Percentiles rank a stretch among this genome's conserved stretches.
phyloP scores from a whole-genome alignment of 2,329 filamentous ascomycete species.

The Dactylellina parvicollis region DNA sequence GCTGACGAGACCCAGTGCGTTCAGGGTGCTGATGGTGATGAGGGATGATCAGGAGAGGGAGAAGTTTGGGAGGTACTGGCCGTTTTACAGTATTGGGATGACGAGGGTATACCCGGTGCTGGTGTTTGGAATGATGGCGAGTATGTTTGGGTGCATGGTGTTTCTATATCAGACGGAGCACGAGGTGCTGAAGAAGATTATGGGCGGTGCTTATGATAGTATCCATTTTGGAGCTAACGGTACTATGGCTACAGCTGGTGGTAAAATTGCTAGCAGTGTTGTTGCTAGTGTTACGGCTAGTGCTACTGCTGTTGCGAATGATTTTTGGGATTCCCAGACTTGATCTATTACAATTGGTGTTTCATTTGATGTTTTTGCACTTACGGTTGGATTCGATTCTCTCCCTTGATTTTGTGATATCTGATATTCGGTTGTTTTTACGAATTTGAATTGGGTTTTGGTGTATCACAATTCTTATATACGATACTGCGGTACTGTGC shows the following conservation, averaged over 20 bases:
- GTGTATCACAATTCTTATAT: too few relatives aligned
- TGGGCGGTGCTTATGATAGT: background rate
- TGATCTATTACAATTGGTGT: background rate
- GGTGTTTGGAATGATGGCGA: background rate
- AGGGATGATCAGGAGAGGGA: background rate
- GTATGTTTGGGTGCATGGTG: background rate
- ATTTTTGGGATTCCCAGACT: background rate
- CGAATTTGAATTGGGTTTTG: too few relatives aligned
- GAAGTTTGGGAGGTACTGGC: background rate
- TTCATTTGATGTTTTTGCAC: too few relatives aligned
- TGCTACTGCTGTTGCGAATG: background rate
- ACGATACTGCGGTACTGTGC: too few relatives aligned
- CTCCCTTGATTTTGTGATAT: too few relatives aligned
- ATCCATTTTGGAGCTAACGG: too few relatives aligned
- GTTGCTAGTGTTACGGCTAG: background rate
- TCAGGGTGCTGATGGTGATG: constrained; percentile 6
- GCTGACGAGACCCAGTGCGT: background rate
- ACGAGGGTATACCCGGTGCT: constrained; percentile 4
- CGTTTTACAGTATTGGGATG: constrained; percentile 14
- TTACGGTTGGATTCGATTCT: too few relatives aligned
- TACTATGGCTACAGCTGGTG: background rate
- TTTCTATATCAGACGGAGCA: background rate
- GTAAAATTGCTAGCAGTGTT: background rate
- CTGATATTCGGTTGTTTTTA: too few relatives aligned
- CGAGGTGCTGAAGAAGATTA: background rate